These are phyloP conservation scores for Shiraia sp. DNA, from an alignment of 2,329 filamentous ascomycete genomes.

Conservation along the genomic window DNA sequence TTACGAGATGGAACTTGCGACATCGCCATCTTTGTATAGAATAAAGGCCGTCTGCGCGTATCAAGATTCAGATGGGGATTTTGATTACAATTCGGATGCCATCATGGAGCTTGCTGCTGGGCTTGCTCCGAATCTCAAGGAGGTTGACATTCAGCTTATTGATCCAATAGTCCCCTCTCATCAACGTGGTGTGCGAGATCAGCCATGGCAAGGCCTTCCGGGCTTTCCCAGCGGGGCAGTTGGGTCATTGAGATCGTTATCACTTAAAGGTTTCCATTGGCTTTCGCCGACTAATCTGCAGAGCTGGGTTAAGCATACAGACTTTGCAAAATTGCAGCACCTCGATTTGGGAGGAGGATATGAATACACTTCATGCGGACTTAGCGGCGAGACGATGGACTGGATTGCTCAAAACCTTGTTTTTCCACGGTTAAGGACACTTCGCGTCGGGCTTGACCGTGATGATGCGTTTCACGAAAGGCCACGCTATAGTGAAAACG, in stretches of 20 bases:
- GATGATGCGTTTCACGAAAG: slow-evolving; percentile 15
- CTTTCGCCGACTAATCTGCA: slow-evolving; percentile 6
- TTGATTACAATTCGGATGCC: slow-evolving; percentile 24
- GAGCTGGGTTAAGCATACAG: slow-evolving; percentile 17
- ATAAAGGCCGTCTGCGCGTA: slow-evolving; percentile 11
- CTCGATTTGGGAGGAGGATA: slow-evolving; percentile 13
- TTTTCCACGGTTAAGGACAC: slow-evolving; percentile 15
- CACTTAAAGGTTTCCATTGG: slow-evolving; percentile 9
- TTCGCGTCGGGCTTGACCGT: slow-evolving; percentile 12
- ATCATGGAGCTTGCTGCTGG: slow-evolving; percentile 20
- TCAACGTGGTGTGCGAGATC: slow-evolving; percentile 1
- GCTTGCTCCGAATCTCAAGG: slow-evolving; percentile 26
- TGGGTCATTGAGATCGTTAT: slow-evolving; percentile 21
- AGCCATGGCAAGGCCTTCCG: slow-evolving; percentile 22
- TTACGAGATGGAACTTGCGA: slow-evolving; percentile 28
- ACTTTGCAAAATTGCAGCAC: slow-evolving; percentile 21
- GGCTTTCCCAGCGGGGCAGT: slow-evolving; percentile 7
- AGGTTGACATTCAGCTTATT: slow-evolving; percentile 12
- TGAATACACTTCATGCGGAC: slow-evolving; percentile 1
- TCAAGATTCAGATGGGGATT: slow-evolving; percentile 18
- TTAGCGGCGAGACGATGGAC: slow-evolving; percentile 21
- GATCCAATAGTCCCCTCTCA: background rate
- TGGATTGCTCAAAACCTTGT: slow-evolving; percentile 13
- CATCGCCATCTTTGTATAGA: slow-evolving; percentile 21
- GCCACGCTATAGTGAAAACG: slow-evolving; percentile 20